Base-by-base conservation (phyloP, 176 grass and related monocot genomes). In the Zoysia pacifica region DNA sequence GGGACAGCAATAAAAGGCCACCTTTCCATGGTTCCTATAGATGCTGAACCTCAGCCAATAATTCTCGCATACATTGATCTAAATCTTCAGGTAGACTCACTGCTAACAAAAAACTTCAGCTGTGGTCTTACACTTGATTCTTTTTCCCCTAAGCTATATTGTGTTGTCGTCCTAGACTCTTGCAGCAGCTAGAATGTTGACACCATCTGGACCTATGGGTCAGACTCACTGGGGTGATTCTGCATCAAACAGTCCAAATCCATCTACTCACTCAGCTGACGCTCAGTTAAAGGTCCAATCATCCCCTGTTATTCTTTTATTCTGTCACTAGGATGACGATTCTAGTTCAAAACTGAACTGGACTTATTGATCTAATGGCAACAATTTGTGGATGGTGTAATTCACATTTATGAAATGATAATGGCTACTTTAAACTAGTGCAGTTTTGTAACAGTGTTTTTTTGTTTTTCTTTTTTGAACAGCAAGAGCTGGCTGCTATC, bases 21-120 rank as follows among this genome's bases (percentile, higher is more conserved):
- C 72, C 96, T 99, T 63, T 99, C 96, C 64, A 95, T 99, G 96
- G 93, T 99, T 72, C 96, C 96, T 86, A 99, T 99, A 86, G 96
- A 99, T 68, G 90, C 81, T 62, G 96, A 99, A 73, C 96, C 96
- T 84, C 96, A 99, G 79, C 96, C 96, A 41, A 99, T 99, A 78
- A 99, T 99, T 89, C 86, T 99, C 46, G 96, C 96, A 49, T 99
- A 99, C 44, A 99, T 99, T 87, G 96, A 99, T 78, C 88, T 99
- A 70, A 99, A 99, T 84, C 96, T 99, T 81, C 96, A 99, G 96
- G 96, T 99, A 87, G 40, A 62, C 48, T 39, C 2, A 71, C 18
- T 45, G 3, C 56, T 79, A 44, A 38, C 1, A 3, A n/a, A 5
- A 52, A 67, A 12, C 16, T 77, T 77, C 47, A 4, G 37, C 2